Conservation (phyloP, 2,329 filamentous ascomycete species). For the Diaporthe caulivora region DNA sequence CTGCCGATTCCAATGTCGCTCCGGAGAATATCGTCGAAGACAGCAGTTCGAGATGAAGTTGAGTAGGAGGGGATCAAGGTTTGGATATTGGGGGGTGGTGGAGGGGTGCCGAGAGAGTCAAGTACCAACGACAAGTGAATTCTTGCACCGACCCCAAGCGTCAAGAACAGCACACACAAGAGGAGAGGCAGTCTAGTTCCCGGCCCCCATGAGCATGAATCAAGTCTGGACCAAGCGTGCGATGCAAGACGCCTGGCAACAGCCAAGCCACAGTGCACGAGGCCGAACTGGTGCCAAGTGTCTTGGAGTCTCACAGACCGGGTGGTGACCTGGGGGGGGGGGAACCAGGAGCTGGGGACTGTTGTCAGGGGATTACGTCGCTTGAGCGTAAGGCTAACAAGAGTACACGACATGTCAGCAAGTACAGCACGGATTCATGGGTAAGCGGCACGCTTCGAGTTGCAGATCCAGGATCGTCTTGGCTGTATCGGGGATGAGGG, state of each 20-base stretch:
- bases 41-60: constrained; percentile 15
- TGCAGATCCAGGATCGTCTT: constrained; percentile 18
- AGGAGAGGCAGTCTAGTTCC: neutral
- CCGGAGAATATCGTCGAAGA: constrained; percentile 6
- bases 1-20: constrained; percentile 7
- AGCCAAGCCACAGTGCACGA: constrained; percentile 38
- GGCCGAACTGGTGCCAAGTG: constrained; percentile 30
- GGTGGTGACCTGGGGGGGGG: constrained; percentile 17
- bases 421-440: constrained; percentile 1
- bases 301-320: constrained; percentile 35
- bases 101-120: constrained; percentile 15
- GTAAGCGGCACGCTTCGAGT: constrained; percentile 18
- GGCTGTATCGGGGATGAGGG: constrained; percentile 25
- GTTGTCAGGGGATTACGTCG: constrained; percentile 25
- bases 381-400: constrained; percentile 10
- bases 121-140: constrained; percentile 30
- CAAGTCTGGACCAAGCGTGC: constrained; percentile 18
- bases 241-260: constrained; percentile 32
- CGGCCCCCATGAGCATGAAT: constrained; percentile 31
- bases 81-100: neutral
- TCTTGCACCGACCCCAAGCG: constrained; percentile 9
- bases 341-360: neutral
- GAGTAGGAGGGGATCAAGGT: constrained; percentile 13
- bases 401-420: neutral
- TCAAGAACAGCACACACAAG: neutral